Evolutionary conservation across 257 asterid species (phyloP).

Genomic region (Perilla frutescens): DNA sequence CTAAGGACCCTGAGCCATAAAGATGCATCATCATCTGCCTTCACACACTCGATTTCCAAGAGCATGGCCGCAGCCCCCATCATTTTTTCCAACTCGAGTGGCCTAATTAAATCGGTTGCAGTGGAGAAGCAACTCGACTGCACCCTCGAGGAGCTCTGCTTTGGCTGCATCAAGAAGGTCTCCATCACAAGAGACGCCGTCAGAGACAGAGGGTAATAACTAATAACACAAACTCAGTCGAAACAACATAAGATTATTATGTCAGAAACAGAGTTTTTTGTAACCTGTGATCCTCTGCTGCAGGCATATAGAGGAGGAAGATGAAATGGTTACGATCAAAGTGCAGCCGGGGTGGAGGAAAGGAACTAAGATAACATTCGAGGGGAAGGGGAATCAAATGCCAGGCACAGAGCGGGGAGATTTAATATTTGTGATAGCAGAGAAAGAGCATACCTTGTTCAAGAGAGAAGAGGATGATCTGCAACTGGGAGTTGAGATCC

Average conservation of each 20-base stretch:
- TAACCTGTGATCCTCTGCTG: too few relatives aligned
- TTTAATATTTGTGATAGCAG: conserved; percentile 57
- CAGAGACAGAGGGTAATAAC: conserved; percentile 54
- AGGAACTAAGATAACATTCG: conserved; percentile 75
- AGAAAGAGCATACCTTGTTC: conserved; percentile 55
- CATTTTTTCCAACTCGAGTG: conserved; percentile 61
- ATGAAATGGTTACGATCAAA: conserved; percentile 64
- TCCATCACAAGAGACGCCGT: conserved; percentile 54
- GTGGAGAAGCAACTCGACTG: conserved; percentile 66
- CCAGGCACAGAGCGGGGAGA: conserved; percentile 55
- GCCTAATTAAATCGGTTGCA: conserved; percentile 62
- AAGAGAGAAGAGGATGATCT: conserved; percentile 66
- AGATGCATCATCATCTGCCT: conserved; percentile 22
- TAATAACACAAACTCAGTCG: not conserved
- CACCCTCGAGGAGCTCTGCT: conserved; percentile 81
- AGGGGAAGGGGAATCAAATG: conserved; percentile 65
- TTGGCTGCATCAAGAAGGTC: conserved; percentile 71
- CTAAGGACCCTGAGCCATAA: conserved; percentile 44
- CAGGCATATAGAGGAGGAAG: conserved; percentile 61
- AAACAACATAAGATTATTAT: not conserved
- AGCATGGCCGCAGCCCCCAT: conserved; percentile 51
- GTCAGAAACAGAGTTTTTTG: not conserved
- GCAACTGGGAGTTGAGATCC: conserved; percentile 53
- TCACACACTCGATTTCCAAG: conserved; percentile 42
- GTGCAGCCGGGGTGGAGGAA: conserved; percentile 78